phyloP scores from a whole-genome alignment of 139 green algal species.

The Chlorella sp. region DNA sequence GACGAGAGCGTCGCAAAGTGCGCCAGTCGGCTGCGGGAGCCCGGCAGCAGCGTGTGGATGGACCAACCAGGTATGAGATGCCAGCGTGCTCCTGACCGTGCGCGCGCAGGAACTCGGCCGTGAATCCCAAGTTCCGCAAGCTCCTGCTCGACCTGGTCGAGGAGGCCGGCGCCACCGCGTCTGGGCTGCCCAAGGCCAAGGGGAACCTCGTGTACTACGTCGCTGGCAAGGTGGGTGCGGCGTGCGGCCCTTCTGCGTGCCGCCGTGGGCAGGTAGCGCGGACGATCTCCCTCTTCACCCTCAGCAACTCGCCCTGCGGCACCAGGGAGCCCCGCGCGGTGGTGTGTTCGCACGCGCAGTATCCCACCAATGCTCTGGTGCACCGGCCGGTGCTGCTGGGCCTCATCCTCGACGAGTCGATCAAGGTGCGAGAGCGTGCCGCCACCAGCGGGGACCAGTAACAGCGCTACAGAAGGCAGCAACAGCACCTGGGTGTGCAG shows the following conservation, averaged over 20 bases:
- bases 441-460: too few relatives aligned
- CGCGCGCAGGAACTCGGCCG: conserved; percentile 49
- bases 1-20: conserved; percentile 64
- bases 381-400: conserved; percentile 66
- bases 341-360: too few relatives aligned
- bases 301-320: too few relatives aligned
- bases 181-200: conserved; percentile 66
- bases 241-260: too few relatives aligned
- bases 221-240: conserved; percentile 66
- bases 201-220: conserved; percentile 77
- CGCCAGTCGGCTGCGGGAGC: too few relatives aligned
- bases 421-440: too few relatives aligned
- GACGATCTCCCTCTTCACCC: too few relatives aligned
- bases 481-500: too few relatives aligned
- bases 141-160: conserved; percentile 65
- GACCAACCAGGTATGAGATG: neutral
- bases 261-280: too few relatives aligned
- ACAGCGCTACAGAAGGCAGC: too few relatives aligned
- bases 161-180: conserved; percentile 46
- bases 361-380: conserved; percentile 68
- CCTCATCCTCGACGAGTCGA: conserved; percentile 62
- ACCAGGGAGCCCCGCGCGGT: too few relatives aligned
- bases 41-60: neutral
- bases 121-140: conserved; percentile 73
- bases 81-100: neutral